Conservation (phyloP, 495 filamentous ascomycete genomes). For the Tetracladium marchalianum region DNA sequence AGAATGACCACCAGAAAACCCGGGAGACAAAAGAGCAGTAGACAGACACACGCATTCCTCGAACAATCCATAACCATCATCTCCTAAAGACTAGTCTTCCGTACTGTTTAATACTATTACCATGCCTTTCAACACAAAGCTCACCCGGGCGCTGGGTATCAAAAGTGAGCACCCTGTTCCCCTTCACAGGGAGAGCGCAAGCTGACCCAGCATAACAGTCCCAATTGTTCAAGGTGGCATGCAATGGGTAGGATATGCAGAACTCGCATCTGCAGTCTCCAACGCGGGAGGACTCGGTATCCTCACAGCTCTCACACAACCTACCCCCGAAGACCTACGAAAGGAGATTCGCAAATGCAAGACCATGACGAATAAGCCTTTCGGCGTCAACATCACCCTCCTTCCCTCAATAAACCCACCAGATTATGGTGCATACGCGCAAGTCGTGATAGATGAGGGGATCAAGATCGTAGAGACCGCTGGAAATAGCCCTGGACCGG, state of each 20-base stretch:
- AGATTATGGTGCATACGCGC: slow-evolving; percentile 86
- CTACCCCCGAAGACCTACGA: slow-evolving; percentile 83
- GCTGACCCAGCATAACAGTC: slow-evolving; percentile 43
- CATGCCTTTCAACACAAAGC: slow-evolving; percentile 89
- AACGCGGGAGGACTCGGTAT: slow-evolving; percentile 94
- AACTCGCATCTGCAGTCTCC: slow-evolving; percentile 85
- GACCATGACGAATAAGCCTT: slow-evolving; percentile 77
- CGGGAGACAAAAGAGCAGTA: too few species aligned
- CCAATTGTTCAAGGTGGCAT: slow-evolving; percentile 98
- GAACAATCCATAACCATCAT: too few species aligned
- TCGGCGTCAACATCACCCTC: slow-evolving; percentile 93
- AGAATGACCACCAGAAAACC: too few species aligned
- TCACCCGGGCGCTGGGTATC: slow-evolving; percentile 86
- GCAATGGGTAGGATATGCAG: slow-evolving; percentile 76
- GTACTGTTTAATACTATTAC: slow-evolving; percentile 10
- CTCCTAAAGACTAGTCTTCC: too few species aligned
- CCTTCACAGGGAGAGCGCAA: background rate
- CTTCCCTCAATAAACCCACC: slow-evolving; percentile 83
- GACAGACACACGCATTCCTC: too few species aligned
- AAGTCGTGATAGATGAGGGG: slow-evolving; percentile 86
- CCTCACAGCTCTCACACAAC: slow-evolving; percentile 90
- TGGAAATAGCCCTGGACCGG: slow-evolving; percentile 85
- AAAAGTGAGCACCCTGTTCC: slow-evolving; percentile 40
- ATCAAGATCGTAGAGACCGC: slow-evolving; percentile 94
- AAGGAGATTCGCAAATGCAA: slow-evolving; percentile 85